Base-by-base conservation (phyloP, 2,329 filamentous ascomycete genomes). In the Diaporthe nobilis region DNA sequence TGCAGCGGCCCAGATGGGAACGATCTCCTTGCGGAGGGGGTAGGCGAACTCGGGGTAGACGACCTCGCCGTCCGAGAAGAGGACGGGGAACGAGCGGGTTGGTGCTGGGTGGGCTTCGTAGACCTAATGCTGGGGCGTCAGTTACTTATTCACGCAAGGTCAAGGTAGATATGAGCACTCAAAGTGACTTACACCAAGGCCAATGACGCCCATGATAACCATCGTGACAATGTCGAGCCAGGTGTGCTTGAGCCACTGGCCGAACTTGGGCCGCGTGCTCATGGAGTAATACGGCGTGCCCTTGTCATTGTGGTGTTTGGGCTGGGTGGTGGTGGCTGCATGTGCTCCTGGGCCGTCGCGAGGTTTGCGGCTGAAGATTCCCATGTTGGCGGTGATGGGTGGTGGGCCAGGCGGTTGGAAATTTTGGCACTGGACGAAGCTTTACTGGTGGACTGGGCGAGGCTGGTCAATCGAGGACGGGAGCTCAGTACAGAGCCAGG, bases 41-140 rank as follows among this genome's bases (percentile, higher is more conserved):
- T 94, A 94, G 39, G 92, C 92, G 78, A 94, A 94, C 76, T 94
- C 81, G 0, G 93, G 93, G 78, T 92, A 90, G 61, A 95, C 92
- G 57, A 95, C 87, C 80, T 94, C 90, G 76, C 92, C 91, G 78
- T 94, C 90, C 42, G 86, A 83, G 80, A 93, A 94, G 63, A 87
- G 89, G 57, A 95, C 88, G 49, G 93, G 89, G 81, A 95, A 95
- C 13, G 91, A 93, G n/a, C 93, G 88, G 9, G 88, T 90, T 0
- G 93, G 91, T 0, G 92, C 92, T 0, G 93, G 93, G 22, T 90
- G 86, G 3, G 92, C 91, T 77, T 89, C 85, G 84, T 94, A 94
- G 73, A 92, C 85, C 90, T 92, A 71, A 7, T 8, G 28, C 25
- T 3, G 15, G 20, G 31, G n/a, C 53, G 60, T 58, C 44, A 74